Base-by-base conservation (phyloP, 495 filamentous ascomycete genomes). In the Hypoxylon subgilvum region DNA sequence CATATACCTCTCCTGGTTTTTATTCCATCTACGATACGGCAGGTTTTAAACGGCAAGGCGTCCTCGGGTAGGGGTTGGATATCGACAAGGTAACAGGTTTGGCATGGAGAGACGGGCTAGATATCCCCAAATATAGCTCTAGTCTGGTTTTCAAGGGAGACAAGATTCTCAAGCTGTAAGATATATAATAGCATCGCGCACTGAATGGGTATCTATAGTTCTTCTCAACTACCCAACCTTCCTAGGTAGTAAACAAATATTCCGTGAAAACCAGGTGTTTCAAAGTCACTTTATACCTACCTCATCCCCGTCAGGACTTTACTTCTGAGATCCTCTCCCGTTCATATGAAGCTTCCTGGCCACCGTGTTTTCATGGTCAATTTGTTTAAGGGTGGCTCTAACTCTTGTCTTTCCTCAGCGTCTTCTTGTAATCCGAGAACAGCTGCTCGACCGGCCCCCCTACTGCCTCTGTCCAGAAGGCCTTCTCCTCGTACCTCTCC, bases 391-490 rank as follows among this genome's bases (percentile, higher is more conserved):
- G 9, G 2, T 6, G 21, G 14, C 10, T 31, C 38, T 19, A 18
- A 48, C 70, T 25, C 38, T 69, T 63, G 1, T 49, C 41, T 19
- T 57, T 49, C 36, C 65, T 28, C 14, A 67, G 43, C 35, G 58
- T 56, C 52, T 63, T 52, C 48, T 63, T 65, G 40, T 96, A 97
- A 55, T 90, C 85, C 16, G 79, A 76, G 86, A 90, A 96, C 28
- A 96, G 65, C 58, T 88, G 78, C 34, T 80, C 76, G 6, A 96
- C 82, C 12, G 79, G 74, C 38, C 71, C 61, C 1, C 86, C 89
- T 50, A 90, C 84, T 3, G 92, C 67, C 38, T 78, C 75, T 14
- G 77, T 79, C 92, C 92, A 97, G 57, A 93, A 92, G 8, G 70
- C 63, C 32, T 79, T 75, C 65, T 82, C 78, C 9, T 82, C 74